Evolutionary conservation across 1,284 basidiomycete genomes (phyloP).

Genomic region (Lignosus rhinocerotis): DNA sequence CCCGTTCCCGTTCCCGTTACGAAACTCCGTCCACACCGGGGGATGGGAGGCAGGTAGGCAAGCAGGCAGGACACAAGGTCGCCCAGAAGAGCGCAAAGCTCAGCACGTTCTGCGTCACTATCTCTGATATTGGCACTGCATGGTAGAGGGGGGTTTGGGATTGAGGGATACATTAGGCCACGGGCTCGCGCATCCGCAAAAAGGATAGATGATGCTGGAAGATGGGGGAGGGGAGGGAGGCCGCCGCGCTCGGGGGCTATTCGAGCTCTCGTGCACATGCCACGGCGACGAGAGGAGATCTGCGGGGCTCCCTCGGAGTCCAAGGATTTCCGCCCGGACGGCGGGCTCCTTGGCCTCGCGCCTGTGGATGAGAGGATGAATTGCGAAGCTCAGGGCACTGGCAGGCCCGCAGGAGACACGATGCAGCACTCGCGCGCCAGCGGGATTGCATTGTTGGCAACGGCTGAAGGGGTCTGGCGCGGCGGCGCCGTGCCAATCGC

Average conservation of each 20-base stretch:
- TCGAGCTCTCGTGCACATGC: not conserved
- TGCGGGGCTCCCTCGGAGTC: constrained; percentile 21
- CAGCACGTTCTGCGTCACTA: constrained; percentile 18
- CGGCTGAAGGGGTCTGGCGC: not conserved
- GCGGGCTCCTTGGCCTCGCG: constrained; percentile 1
- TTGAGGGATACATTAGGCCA: not conserved
- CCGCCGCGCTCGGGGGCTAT: constrained; percentile 12
- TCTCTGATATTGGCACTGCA: constrained; percentile 17
- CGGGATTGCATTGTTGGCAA: not conserved
- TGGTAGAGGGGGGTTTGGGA: constrained; percentile 6
- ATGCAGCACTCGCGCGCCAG: not conserved
- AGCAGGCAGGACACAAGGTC: not conserved
- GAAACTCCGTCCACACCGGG: not conserved
- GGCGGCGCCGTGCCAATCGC: constrained; percentile 1
- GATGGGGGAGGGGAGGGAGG: not conserved
- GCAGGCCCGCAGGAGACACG: not conserved
- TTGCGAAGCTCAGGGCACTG: constrained; percentile 7
- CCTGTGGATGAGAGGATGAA: constrained; percentile 4
- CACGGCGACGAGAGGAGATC: constrained; percentile 4
- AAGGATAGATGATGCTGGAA: constrained; percentile 16
- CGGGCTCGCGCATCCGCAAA: not conserved
- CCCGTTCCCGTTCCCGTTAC: not conserved
- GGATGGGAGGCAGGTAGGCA: not conserved
- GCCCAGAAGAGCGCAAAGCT: not conserved
- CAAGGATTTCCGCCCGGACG: constrained; percentile 8